Base-by-base conservation (phyloP, 192 early-diverging fungal genomes). In the Pilobolus umbonatus region DNA sequence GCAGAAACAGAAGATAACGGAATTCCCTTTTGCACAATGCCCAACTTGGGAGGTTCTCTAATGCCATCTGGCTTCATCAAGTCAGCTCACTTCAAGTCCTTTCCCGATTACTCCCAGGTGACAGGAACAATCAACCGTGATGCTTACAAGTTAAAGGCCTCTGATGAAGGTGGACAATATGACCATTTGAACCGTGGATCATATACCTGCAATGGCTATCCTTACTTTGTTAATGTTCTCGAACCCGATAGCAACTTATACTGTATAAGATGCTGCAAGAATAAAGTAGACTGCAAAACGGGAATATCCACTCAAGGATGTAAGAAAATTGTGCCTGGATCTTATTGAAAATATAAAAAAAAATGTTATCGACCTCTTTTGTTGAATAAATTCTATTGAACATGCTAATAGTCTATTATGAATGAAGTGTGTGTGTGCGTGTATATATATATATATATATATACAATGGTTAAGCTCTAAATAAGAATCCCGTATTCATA, bases 141-240 rank as follows among this genome's bases (percentile, higher is more conserved):
- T 21, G 62, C 60, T 25, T 81, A 81, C 26, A 42, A 38, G 0
- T 25, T 78, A 21, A 24, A 32, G 2, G 19, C 52, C 2, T 51
- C 29, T 2, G 76, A 81, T 32, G 60, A 54, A 8, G 79, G 79
- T 35, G 79, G 79, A 10, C 79, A 81, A 74, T 67, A 68, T n/a
- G 61, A 63, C 36, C 34, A 63, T 29, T 43, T 46, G 42, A 45
- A 60, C 48, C n/a, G 55, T 12, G 49, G 55, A 57, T 36, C 36
- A 61, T 19, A 32, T 40, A 57, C 63, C 3, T 73, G 67, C 46
- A 64, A 58, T 60, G 62, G 62, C 14, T 64, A 68, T 40, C 48
- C 53, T n/a, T 57, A 60, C 55, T 69, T 65, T 53, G 67, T 73
- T 28, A 69, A 65, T 15, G 17, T 71, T 19, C 36, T 71, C 36